These are phyloP conservation scores for Botryotinia narcissicola DNA, from an alignment of 2,329 filamentous ascomycete genomes.

Conservation along the genomic window DNA sequence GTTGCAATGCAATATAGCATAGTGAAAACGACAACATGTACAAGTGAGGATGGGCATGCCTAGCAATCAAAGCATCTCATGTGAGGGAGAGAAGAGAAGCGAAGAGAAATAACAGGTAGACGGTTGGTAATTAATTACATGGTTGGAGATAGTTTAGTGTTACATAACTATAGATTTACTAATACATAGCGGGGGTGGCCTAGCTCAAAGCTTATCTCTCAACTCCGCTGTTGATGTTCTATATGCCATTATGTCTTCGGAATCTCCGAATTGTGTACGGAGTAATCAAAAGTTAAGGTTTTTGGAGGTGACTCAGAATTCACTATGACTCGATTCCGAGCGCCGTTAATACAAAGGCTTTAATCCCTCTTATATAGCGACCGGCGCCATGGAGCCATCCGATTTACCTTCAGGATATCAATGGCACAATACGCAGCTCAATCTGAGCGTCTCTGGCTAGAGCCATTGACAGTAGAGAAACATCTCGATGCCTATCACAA, in stretches of 20 bases:
- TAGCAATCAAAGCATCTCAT: background rate
- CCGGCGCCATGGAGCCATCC: background rate
- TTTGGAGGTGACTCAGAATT: background rate
- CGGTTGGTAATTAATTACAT: background rate
- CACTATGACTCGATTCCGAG: background rate
- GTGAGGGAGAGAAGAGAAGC: background rate
- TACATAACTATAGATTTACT: background rate
- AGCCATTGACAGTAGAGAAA: conserved; percentile 25
- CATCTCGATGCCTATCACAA: conserved; percentile 29
- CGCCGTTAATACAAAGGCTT: background rate
- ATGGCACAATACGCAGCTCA: conserved; percentile 25
- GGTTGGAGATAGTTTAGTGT: background rate
- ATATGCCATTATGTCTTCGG: background rate
- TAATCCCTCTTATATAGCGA: background rate
- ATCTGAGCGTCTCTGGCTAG: conserved; percentile 29
- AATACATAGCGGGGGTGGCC: background rate
- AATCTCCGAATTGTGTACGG: background rate
- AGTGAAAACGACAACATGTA: no score
- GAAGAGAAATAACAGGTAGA: no score
- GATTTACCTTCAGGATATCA: background rate
- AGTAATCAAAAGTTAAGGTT: background rate
- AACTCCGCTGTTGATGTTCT: background rate
- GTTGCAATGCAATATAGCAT: background rate
- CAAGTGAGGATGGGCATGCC: background rate
- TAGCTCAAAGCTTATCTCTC: background rate